A percentile compares a stretch with the other conserved stretches of the same genome.
phyloP scores from a whole-genome alignment of 805 yeast genomes.

The Yamadazyma olivae region DNA sequence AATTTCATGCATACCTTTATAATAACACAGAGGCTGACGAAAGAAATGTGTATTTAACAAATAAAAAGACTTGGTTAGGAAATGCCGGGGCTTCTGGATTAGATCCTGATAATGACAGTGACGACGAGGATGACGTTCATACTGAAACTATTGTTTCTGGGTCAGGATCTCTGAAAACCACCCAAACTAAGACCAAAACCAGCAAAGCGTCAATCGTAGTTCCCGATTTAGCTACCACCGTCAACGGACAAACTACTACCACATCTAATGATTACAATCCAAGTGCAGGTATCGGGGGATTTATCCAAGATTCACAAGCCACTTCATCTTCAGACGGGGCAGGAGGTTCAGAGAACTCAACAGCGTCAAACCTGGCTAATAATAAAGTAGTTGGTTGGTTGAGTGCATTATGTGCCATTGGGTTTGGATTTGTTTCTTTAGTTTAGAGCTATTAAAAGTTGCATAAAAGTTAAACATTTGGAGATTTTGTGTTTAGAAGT shows the following conservation, averaged over 20 bases:
- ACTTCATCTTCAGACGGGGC: conserved; percentile 7
- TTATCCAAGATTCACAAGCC: conserved; percentile 28
- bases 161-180: conserved; percentile 17
- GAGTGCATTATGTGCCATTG: conserved; percentile 18
- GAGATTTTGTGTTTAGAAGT: too few species aligned
- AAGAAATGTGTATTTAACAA: conserved; percentile 52
- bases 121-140: conserved; percentile 8
- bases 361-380: not conserved
- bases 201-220: conserved; percentile 9
- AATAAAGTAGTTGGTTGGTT: conserved; percentile 8
- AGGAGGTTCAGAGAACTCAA: conserved; percentile 5
- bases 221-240: conserved; percentile 15
- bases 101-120: conserved; percentile 45
- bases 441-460: not conserved
- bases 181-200: conserved; percentile 16
- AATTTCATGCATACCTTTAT: conserved; percentile 46
- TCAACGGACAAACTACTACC: conserved; percentile 4
- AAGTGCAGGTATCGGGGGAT: conserved; percentile 31
- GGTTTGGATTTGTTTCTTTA: conserved; percentile 14
- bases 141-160: conserved; percentile 13
- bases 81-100: conserved; percentile 64
- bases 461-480: too few species aligned
- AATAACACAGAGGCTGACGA: conserved; percentile 42
- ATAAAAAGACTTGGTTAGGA: conserved; percentile 59
- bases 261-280: conserved; percentile 11